Percentiles rank a stretch among this genome's conserved stretches.
These are phyloP conservation scores for Cytidiella melzeri DNA, from an alignment of 768 basidiomycete species.

Conservation along the genomic window DNA sequence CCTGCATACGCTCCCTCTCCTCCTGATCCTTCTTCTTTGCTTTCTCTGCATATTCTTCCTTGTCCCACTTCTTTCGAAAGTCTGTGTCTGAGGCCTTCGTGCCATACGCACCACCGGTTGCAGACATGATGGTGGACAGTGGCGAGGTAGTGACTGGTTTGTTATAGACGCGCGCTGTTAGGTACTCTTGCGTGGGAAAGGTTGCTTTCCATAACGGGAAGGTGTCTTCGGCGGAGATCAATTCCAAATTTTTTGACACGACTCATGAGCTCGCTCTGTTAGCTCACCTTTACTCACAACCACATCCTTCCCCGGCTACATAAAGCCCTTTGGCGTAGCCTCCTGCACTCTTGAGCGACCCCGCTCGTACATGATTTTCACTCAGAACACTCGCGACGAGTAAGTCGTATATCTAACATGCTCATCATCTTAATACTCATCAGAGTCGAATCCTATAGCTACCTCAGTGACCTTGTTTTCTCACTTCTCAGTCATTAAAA, in stretches of 20 bases:
- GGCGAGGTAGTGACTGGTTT: no score
- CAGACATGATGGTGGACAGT: conserved; percentile 17
- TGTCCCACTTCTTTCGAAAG: conserved; percentile 91
- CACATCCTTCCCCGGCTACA: conserved; percentile 2
- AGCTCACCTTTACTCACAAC: conserved; percentile 9
- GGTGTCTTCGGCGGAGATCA: not conserved
- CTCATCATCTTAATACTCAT: conserved; percentile 17
- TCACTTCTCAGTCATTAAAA: conserved; percentile 49
- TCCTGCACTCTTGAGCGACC: conserved; percentile 20
- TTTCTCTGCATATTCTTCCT: conserved; percentile 81
- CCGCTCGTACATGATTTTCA: conserved; percentile 69
- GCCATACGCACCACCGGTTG: conserved; percentile 26
- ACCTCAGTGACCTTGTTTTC: conserved; percentile 88
- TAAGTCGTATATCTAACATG: conserved; percentile 30
- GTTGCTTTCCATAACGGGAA: no score
- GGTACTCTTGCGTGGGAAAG: no score
- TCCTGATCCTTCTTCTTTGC: conserved; percentile 79
- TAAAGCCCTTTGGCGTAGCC: not conserved
- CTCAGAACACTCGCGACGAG: conserved; percentile 87
- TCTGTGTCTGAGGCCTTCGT: conserved; percentile 54
- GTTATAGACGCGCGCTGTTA: no score
- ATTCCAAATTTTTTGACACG: not conserved
- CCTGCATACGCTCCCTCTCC: conserved; percentile 76
- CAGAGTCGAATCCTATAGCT: conserved; percentile 38
- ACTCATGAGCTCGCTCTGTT: not conserved